A percentile compares a stretch with the other conserved stretches of the same genome.
Evolutionary conservation across 176 grass and related monocot species (phyloP).

Genomic region (Sorghum bicolor): Sorghum_bicolor_NCBIv3 NC_012872.2:74001501-74002000

Average conservation of each 20-base stretch:
- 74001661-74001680: not conserved
- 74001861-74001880: slow-evolving; percentile 78
- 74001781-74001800: not conserved
- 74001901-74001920: slow-evolving; percentile 58
- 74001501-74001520: no score
- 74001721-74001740: not conserved
- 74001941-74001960: slow-evolving; percentile 45
- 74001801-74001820: not conserved
- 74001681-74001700: not conserved
- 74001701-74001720: not conserved
- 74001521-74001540: not conserved
- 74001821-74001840: not conserved
- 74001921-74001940: slow-evolving; percentile 56
- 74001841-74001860: slow-evolving; percentile 77
- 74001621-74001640: not conserved
- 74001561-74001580: not conserved
- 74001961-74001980: slow-evolving; percentile 42
- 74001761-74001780: not conserved
- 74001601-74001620: not conserved
- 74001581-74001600: not conserved
- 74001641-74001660: not conserved
- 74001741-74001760: not conserved
- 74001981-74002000: slow-evolving; percentile 25
- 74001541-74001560: not conserved
- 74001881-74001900: slow-evolving; percentile 72